Percentiles rank a stretch among this genome's conserved stretches.
phyloP scores from a whole-genome alignment of 352 stramenopile species.

The Pythium oligandrum region DNA sequence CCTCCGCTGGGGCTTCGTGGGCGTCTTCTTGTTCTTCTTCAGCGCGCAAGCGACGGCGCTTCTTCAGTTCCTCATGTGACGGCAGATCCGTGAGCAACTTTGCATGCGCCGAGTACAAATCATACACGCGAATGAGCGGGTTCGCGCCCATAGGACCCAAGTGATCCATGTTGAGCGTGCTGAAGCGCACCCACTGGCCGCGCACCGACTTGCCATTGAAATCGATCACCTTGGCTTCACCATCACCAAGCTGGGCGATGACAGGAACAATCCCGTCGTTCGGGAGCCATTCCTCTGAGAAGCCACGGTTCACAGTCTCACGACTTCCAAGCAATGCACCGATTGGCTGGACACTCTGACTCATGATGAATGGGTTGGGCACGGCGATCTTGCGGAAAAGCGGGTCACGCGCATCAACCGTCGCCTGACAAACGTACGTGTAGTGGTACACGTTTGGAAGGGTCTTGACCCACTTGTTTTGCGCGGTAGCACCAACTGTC shows the following conservation, averaged over 20 bases:
- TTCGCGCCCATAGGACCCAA: slow-evolving; percentile 24
- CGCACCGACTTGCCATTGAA: slow-evolving; percentile 2
- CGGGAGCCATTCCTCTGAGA: slow-evolving; percentile 19
- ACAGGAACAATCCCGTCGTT: slow-evolving; percentile 6
- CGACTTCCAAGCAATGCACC: slow-evolving; percentile 3
- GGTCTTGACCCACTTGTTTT: slow-evolving; percentile 43
- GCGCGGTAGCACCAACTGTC: slow-evolving; percentile 21
- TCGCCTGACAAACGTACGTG: slow-evolving; percentile 33
- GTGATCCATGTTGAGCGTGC: slow-evolving; percentile 26
- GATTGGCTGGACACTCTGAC: not conserved
- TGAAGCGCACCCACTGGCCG: slow-evolving; percentile 4
- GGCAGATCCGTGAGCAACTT: too few relatives aligned
- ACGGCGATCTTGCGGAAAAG: slow-evolving; percentile 32
- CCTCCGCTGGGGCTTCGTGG: too few relatives aligned
- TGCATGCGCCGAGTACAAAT: too few relatives aligned
- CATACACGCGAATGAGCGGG: too few relatives aligned
- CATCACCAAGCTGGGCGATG: slow-evolving; percentile 4
- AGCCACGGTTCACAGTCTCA: slow-evolving; percentile 7
- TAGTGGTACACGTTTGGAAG: slow-evolving; percentile 48
- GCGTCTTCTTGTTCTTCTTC: too few relatives aligned
- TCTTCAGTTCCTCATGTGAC: too few relatives aligned
- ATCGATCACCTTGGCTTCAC: slow-evolving; percentile 3
- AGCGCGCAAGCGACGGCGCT: too few relatives aligned
- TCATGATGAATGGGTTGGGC: slow-evolving; percentile 33
- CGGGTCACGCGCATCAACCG: slow-evolving; percentile 23